phyloP scores from a whole-genome alignment of 2,329 filamentous ascomycete species.

The Penicillium glabrum region DNA sequence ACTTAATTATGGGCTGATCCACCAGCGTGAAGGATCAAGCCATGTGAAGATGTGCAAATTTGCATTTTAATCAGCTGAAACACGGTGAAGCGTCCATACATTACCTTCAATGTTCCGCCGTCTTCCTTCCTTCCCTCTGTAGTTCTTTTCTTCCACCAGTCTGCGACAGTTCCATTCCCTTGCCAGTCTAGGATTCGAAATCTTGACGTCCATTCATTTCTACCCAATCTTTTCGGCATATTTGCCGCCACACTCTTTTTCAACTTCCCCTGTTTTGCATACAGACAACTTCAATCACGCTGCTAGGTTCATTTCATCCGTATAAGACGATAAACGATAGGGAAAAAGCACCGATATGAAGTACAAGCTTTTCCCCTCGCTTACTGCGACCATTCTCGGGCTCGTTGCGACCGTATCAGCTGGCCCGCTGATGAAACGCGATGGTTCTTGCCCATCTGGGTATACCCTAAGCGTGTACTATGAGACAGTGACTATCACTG shows the following conservation, averaged over 20 bases:
- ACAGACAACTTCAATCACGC: not conserved
- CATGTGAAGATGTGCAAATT: not conserved
- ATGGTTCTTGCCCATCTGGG: conserved; percentile 27
- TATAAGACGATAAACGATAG: not conserved
- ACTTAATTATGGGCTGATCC: not conserved
- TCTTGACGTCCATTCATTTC: conserved; percentile 31
- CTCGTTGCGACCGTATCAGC: conserved; percentile 26
- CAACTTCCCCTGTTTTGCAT: not conserved
- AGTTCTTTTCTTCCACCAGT: conserved; percentile 14
- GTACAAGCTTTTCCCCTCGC: conserved; percentile 23
- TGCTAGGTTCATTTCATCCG: not conserved
- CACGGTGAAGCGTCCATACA: not conserved
- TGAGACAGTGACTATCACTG: conserved; percentile 21
- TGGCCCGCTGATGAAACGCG: conserved; percentile 14
- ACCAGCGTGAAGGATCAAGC: not conserved
- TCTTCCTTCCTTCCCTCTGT: not conserved
- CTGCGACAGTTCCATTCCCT: conserved; percentile 22
- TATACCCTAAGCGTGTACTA: conserved; percentile 29
- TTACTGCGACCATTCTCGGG: conserved; percentile 24
- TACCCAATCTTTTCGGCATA: conserved; percentile 13
- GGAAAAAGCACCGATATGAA: conserved; percentile 21
- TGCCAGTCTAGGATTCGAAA: conserved; percentile 25
- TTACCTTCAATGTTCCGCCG: not conserved
- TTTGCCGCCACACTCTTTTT: conserved; percentile 1
- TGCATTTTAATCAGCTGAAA: not conserved